Evolutionary conservation across 1,139 yeast species (phyloP), one percentile per base, ranked within the genome.

Genomic region (Kodamaea alishanica): DNA sequence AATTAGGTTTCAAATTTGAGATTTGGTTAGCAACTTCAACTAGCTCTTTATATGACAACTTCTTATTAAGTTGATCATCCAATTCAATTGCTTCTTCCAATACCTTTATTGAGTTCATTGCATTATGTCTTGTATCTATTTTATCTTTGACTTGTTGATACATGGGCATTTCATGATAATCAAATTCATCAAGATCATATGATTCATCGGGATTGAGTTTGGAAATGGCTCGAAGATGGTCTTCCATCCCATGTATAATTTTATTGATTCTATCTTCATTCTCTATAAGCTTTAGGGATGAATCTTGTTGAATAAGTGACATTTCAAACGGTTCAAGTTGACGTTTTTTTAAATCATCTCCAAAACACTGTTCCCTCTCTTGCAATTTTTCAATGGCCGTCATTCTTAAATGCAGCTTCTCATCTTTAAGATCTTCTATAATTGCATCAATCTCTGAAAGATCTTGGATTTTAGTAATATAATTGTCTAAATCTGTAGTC

Each of bases 401-500:
- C 20, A 15, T 15, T 15, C 20, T 15, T 15, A 15, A 15, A 15
- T 15, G 38, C 4, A 31, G 27, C 26, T 52, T 49, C 24, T 8
- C 8, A 8, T 33, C 31, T 27, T 12, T 26, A 24, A 28, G 27
- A 26, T 30, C 28, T 12, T 31, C 26, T 20, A 8, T 51, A 28
- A 43, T 49, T 3, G 42, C 42, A 33, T 61, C 61, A 5, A 66
- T 35, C 5, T 30, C 40, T 6, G 44, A 49, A 39, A 67, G 51
- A 43, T 66, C 72, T 8, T 46, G 54, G 8, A 65, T 30, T 2
- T 61, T 49, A 8, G 63, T 48, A 39, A 64, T 53, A 11, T 53
- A 48, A 46, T 67, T 65, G 32, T 67, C 50, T 43, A 51, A 56
- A 30, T 62, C 63, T 56, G 59, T 51, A n/a, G 34, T 33, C 43